Evolutionary conservation across 805 yeast species (phyloP), one percentile per base, ranked within the genome.

Genomic region (Yamadazyma olivae): DNA sequence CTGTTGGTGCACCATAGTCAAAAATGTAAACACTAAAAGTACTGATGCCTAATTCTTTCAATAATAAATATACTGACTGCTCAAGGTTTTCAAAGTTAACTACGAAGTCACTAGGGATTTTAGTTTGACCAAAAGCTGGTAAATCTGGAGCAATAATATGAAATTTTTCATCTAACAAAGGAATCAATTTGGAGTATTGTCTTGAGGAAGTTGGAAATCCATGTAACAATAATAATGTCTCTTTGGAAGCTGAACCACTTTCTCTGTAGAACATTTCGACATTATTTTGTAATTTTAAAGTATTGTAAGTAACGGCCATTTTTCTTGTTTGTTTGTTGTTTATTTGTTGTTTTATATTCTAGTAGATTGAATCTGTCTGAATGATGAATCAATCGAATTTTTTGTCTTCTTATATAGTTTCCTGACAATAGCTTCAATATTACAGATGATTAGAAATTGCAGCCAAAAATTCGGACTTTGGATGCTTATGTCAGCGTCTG

Each of bases 1-100:
- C 74, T 6, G 59, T 57, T 7, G 74, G 74, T 7, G 72, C 59
- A 27, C 75, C 74, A 41, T 69, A 69, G 43, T 69, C 75, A 43
- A 69, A 68, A 16, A 67, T 42, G 42, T 64, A 69, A 15, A 67
- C 41, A 12, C 53, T 46, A 32, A 57, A 66, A 29, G 53, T 57
- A 6, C 44, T 35, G 22, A 65, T 40, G 1, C 42, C 44, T 19
- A 65, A 38, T 1, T 31, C 41, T 9, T 53, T 49, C 18, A 63
- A 41, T 36, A 69, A 61, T 14, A 45, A 43, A 7, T 44, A 60
- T 27, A 67, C 45, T 2, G 67, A 44, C 12, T 52, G 47, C 3
- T 69, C 49, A 17, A 69, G 24, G 20, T 42, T 50, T 4, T 47
- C 64, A 44, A 69, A 69, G 7, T 54, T 50, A 36, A 48, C 54